Evolutionary conservation across 2,329 filamentous ascomycete species (phyloP).

Genomic region (Phyllosticta paracitricarpa): DNA sequence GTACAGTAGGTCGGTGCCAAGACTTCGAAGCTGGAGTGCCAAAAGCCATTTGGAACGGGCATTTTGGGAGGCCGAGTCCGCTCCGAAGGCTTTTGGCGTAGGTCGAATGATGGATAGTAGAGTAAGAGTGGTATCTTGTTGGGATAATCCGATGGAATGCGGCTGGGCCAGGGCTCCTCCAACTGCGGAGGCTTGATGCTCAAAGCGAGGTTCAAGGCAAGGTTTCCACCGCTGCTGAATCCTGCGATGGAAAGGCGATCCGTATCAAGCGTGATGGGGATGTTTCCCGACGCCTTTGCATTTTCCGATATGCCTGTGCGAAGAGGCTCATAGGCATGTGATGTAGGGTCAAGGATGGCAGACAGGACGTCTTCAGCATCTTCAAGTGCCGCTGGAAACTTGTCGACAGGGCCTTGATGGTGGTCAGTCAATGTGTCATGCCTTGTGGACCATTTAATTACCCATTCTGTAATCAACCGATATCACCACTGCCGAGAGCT

Average conservation of each 20-base stretch:
- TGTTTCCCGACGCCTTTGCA: conserved; percentile 11
- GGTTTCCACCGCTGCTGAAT: conserved; percentile 38
- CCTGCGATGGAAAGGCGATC: conserved; percentile 33
- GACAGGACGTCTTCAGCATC: conserved; percentile 38
- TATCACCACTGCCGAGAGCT: conserved; percentile 34
- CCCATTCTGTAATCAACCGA: conserved; percentile 38
- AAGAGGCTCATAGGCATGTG: not conserved
- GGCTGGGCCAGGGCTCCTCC: conserved; percentile 27
- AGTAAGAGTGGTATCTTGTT: conserved; percentile 30
- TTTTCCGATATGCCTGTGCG: conserved; percentile 11
- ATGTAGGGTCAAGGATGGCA: conserved; percentile 31
- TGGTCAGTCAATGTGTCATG: not conserved
- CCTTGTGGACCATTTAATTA: not conserved
- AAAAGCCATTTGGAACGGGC: conserved; percentile 20
- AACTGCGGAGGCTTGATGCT: conserved; percentile 22
- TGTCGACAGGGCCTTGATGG: conserved; percentile 32
- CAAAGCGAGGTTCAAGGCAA: conserved; percentile 35
- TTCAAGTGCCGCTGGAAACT: conserved; percentile 38
- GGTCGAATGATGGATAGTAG: conserved; percentile 35
- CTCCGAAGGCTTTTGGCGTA: conserved; percentile 31
- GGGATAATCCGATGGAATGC: conserved; percentile 26
- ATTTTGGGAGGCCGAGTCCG: conserved; percentile 25
- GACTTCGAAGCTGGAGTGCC: conserved; percentile 26
- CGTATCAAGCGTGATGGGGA: conserved; percentile 28
- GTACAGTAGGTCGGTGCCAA: conserved; percentile 34